Evolutionary conservation across 768 basidiomycete genomes (phyloP), one percentile per base, ranked within the genome.

Genomic region (Kwoniella pini): DNA sequence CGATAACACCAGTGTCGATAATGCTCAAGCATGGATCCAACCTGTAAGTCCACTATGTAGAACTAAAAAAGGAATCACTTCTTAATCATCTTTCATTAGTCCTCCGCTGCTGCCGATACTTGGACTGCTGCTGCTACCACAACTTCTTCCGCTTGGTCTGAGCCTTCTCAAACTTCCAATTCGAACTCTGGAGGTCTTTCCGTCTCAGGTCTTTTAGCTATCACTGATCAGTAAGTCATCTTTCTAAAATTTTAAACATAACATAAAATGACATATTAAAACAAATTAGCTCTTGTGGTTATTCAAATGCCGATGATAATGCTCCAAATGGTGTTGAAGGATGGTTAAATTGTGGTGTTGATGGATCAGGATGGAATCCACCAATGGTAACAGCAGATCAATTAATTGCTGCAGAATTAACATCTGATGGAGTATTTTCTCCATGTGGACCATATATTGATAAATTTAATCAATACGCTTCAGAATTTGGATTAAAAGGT

Each of bases 301-400:
- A 50, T 40, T 75, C 67, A 40, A 51, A 60, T 12, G 58, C 73
- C 33, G 38, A 55, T 38, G 45, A 31, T 17, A 53, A 65, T 21
- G 26, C 59, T 7, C 76, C 78, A 19, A 78, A 81, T 70, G 85
- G 79, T 31, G 51, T 66, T 28, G 65, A 88, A 48, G 81, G 84
- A 54, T 91, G 86, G 84, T 76, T 91, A 66, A 90, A 89, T 80
- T 92, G 90, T 70, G 90, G 89, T 42, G 75, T 92, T 55, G 80
- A 82, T 43, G 60, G 60, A 40, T 72, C 67, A 30, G 88, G 87
- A 28, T 93, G 91, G 91, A 83, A 78, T 48, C 90, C 91, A 17
- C 88, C 90, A 15, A 73, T 76, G 57, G 78, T 93, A 57, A 76
- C 76, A 7, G 68, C 88, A 10, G 53, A 81, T 38, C 82, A 88